A percentile compares a stretch with the other conserved stretches of the same genome.
Conservation (phyloP, 495 filamentous ascomycete species). For the Penicillium lividum region DNA sequence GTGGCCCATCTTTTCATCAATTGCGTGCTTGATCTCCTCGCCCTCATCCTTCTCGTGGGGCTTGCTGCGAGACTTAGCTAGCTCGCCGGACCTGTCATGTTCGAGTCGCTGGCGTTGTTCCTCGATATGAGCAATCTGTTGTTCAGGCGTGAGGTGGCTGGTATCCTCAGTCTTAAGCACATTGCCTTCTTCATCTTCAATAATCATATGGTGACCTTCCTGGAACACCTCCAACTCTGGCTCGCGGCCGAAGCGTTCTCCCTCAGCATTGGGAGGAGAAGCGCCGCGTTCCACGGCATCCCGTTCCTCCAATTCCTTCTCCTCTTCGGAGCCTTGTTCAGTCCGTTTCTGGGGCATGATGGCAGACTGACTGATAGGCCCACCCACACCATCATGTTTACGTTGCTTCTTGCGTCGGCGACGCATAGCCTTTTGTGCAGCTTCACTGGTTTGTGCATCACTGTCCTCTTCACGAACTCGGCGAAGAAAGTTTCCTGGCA, state of each 20-base stretch:
- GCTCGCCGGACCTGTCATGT: conserved; percentile 49
- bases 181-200: conserved; percentile 88
- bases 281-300: conserved; percentile 35
- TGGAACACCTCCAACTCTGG: conserved; percentile 67
- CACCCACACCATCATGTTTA: conserved; percentile 76
- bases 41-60: conserved; percentile 49
- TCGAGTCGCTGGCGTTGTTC: conserved; percentile 62
- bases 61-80: conserved; percentile 41
- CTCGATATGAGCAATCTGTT: conserved; percentile 55
- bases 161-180: conserved; percentile 63
- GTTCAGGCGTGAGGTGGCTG: conserved; percentile 40
- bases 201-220: conserved; percentile 78
- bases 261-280: conserved; percentile 33
- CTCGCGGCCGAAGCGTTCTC: conserved; percentile 38
- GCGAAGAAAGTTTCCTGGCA: conserved; percentile 80
- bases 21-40: conserved; percentile 40
- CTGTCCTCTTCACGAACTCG: conserved; percentile 71
- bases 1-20: conserved; percentile 26
- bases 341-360: conserved; percentile 71
- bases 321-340: conserved; percentile 29
- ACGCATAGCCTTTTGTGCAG: conserved; percentile 57
- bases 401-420: conserved; percentile 52
- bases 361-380: conserved; percentile 87
- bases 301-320: conserved; percentile 42
- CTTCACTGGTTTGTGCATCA: conserved; percentile 51